Base-by-base conservation (phyloP, 345 rosid genomes). In the Eucalyptus leucophloia region DNA sequence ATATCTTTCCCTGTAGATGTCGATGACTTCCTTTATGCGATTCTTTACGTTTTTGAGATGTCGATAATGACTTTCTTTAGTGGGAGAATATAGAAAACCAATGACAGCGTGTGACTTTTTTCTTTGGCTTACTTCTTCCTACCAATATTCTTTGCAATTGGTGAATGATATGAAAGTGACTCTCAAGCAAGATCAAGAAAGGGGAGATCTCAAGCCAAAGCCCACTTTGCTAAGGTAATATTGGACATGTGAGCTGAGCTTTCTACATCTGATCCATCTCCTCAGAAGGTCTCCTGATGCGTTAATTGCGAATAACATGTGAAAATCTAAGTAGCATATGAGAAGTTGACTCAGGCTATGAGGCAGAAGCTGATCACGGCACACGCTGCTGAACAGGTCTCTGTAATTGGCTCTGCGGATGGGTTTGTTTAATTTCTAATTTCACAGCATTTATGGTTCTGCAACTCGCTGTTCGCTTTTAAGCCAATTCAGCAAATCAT, bases 241-340 rank as follows among this genome's bases (percentile, higher is more conserved):
- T 89, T 96, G 62, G 91, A 90, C 87, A 96, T 96, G 99, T 94
- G 96, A 49, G 92, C 92, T 0, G 96, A 95, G 86, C 95, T 95
- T 50, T 91, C 96, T 11, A 62, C 92, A 9, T 90, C 86, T 7
- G 93, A 94, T 69, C 90, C 91, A 1, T 7, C 53, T 50, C 5
- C 42, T 40, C 42, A 40, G 42, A 40, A 40, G 53, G 53, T 60
- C 87, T 60, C 90, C 87, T 4, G 40, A 67, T 65, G 77, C 40
- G 77, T 62, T 30, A 62, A 21, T 65, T n/a, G 34, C 72, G 34
- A 13, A 65, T 30, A n/a, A n/a, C 37, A 30, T 11, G 32, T 28
- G 77, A 65, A n/a, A 65, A 32, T 65, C 4, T 30, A 65, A 65
- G 15, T 30, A 65, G 0, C 51, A 49, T 49, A 1, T 5, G 6